Evolutionary conservation across 2,329 filamentous ascomycete species (phyloP).

Genomic region (Dothiorella sarmentorum): DNA sequence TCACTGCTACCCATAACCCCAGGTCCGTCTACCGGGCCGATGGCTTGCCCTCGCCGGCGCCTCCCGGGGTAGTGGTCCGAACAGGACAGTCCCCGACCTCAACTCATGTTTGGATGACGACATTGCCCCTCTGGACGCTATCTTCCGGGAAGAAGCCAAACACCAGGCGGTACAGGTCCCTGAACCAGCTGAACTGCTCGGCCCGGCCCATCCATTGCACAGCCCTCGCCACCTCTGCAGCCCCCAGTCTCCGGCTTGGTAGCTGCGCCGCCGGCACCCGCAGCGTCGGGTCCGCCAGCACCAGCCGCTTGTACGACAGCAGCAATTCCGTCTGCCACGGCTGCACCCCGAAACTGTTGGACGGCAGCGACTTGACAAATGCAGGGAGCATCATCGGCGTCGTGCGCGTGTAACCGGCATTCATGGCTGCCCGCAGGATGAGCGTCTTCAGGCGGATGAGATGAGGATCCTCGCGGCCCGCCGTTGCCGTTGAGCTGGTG

Average conservation of each 20-base stretch:
- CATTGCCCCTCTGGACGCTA: conserved; percentile 16
- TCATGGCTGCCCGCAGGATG: conserved; percentile 80
- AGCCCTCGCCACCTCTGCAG: conserved; percentile 72
- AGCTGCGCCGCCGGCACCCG: conserved; percentile 45
- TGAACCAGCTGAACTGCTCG: conserved; percentile 72
- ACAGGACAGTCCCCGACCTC: not conserved
- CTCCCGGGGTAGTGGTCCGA: not conserved
- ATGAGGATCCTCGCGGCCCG: conserved; percentile 67
- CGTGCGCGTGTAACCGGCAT: conserved; percentile 71
- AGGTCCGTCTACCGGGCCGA: not conserved
- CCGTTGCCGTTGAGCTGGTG: conserved; percentile 67
- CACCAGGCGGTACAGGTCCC: conserved; percentile 77
- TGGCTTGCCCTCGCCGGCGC: not conserved
- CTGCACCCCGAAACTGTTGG: conserved; percentile 72
- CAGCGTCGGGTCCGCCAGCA: conserved; percentile 69
- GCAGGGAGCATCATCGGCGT: conserved; percentile 58
- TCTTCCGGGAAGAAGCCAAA: conserved; percentile 84
- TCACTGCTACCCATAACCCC: not conserved
- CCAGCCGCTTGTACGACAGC: conserved; percentile 75
- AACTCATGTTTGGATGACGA: conserved; percentile 8
- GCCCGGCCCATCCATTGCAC: conserved; percentile 71
- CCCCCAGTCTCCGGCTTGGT: conserved; percentile 55
- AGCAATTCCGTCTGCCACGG: conserved; percentile 69
- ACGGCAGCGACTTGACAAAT: conserved; percentile 72
- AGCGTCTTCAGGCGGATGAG: conserved; percentile 74